These are phyloP conservation scores for Elongisporangium senticosum DNA, from an alignment of 352 stramenopile genomes.

Conservation along the genomic window DNA sequence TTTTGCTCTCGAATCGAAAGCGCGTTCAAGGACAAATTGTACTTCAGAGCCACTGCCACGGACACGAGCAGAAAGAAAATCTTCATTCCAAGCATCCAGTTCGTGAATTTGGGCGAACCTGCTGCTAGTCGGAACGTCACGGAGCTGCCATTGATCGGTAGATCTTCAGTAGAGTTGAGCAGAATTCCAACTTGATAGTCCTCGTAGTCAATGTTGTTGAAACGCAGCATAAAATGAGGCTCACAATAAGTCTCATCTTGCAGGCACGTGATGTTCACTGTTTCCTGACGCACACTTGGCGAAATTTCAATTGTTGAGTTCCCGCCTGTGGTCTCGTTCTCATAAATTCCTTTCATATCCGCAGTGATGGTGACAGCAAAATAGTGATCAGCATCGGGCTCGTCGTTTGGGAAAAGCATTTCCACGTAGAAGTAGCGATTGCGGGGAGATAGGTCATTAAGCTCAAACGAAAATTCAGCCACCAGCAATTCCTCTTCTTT, in stretches of 20 bases:
- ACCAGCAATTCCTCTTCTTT: constrained; percentile 26
- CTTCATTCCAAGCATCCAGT: constrained; percentile 56
- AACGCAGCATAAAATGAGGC: constrained; percentile 42
- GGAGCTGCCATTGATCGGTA: constrained; percentile 31
- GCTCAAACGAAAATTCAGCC: constrained; percentile 46
- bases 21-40: constrained; percentile 35
- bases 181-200: constrained; percentile 53
- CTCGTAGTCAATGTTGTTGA: constrained; percentile 47
- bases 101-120: constrained; percentile 39
- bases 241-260: constrained; percentile 28
- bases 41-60: constrained; percentile 26
- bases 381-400: constrained; percentile 19
- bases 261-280: constrained; percentile 25
- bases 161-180: constrained; percentile 38
- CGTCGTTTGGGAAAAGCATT: constrained; percentile 38
- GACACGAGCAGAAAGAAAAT: constrained; percentile 49
- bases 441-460: constrained; percentile 43
- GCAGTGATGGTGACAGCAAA: constrained; percentile 52
- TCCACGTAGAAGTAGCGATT: constrained; percentile 65
- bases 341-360: constrained; percentile 44
- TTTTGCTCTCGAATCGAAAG: constrained; percentile 47
- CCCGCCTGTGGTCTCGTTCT: constrained; percentile 23
- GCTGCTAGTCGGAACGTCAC: constrained; percentile 53
- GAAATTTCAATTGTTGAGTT: constrained; percentile 33
- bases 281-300: constrained; percentile 26